Percentiles rank a stretch among this genome's conserved stretches.
Conservation (phyloP, 257 asterid species). For the Forsythia suspensa region DNA sequence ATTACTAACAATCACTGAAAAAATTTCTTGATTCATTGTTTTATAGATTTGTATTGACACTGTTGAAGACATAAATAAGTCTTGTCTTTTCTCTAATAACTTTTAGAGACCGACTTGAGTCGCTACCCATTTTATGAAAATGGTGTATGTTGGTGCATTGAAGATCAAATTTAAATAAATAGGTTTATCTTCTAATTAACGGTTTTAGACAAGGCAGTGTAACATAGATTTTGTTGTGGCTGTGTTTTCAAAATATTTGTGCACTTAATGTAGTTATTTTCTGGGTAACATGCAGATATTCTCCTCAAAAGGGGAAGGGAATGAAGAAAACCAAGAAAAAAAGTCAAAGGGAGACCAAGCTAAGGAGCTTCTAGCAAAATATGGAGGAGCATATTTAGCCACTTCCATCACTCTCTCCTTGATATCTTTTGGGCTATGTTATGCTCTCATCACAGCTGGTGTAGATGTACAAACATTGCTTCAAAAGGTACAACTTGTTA, state of each 20-base stretch:
- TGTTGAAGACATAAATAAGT: no score
- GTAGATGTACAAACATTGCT: conserved; percentile 81
- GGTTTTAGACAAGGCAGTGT: not conserved
- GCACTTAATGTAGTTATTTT: not conserved
- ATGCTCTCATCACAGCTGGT: conserved; percentile 73
- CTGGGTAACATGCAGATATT: conserved; percentile 56
- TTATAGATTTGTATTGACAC: not conserved
- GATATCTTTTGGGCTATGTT: conserved; percentile 81
- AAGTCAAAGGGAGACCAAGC: conserved; percentile 87
- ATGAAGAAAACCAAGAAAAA: conserved; percentile 38
- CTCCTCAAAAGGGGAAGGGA: conserved; percentile 57
- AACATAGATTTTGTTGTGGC: no score
- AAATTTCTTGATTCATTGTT: conserved; percentile 1
- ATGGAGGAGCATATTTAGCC: conserved; percentile 96
- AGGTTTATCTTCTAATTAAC: no score
- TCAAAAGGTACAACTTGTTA: conserved; percentile 52
- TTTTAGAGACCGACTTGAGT: no score
- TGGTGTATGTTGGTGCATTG: no score
- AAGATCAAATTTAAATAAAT: no score
- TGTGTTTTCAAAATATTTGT: no score
- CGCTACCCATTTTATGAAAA: no score
- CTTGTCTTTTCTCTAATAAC: no score
- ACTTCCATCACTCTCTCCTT: conserved; percentile 90
- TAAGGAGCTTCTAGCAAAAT: conserved; percentile 81
- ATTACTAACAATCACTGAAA: no score